Evolutionary conservation across 2,329 filamentous ascomycete genomes (phyloP), one percentile per base, ranked within the genome.

Genomic region (Verticillium longisporum): DNA sequence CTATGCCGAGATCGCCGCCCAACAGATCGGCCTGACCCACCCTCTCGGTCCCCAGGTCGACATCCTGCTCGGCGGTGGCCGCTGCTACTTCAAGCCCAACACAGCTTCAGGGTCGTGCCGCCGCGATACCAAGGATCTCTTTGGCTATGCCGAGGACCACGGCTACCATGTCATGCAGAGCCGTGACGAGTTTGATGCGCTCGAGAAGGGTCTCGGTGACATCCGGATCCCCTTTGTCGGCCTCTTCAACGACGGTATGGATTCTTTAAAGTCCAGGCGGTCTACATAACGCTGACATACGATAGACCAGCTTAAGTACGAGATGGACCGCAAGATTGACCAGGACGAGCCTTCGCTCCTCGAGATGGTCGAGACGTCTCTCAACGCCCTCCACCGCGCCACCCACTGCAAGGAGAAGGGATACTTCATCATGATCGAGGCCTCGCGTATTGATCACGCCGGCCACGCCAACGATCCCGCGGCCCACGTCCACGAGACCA

Each of bases 401-500:
- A 73, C 71, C 11, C 66, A 69, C 37, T 67, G 63, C 33, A 66
- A 62, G 9, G 65, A 71, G n/a, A 70, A 73, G 61, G 74, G 74
- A 7, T 78, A 74, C 64, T 75, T 78, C 62, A 66, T 77, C 56
- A 73, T 78, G 70, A 73, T 74, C 54, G 72, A 74, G 64, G 73
- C 72, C n/a, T 72, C 70, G 7, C 68, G 73, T 34, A 75, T 75
- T 61, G 72, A 74, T 62, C 73, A 75, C 62, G 70, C 72, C 36
- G 68, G 70, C 57, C 82, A 83, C 66, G 79, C 78, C 68, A 84
- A 83, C 65, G 82, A 84, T 65, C 80, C 82, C 4, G 80, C 78
- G 18, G 80, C 79, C 15, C 82, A 84, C 66, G 78, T 83, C 34
- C 72, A 74, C 61, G 75, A 77, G 26, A 73, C 72, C 18, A 68